phyloP scores from a whole-genome alignment of 2,329 filamentous ascomycete species.

The Chrysoporthe austroafricana region DNA sequence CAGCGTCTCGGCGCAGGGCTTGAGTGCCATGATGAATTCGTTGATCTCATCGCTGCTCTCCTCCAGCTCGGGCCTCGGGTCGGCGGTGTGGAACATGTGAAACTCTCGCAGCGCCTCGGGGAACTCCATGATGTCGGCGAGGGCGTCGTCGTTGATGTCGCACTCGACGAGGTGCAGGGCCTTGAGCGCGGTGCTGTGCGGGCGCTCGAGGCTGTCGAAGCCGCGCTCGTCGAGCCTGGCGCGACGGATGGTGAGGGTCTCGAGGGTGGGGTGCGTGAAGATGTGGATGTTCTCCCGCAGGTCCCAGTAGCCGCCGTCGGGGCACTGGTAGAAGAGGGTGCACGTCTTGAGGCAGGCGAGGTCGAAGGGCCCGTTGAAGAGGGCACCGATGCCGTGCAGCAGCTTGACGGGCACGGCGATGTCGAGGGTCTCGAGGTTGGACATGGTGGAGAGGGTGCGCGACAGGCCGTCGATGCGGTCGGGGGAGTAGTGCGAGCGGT shows the following conservation, averaged over 20 bases:
- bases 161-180: conserved; percentile 52
- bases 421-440: conserved; percentile 51
- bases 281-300: conserved; percentile 57
- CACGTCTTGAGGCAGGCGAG: conserved; percentile 52
- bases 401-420: conserved; percentile 49
- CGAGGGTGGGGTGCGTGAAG: conserved; percentile 53
- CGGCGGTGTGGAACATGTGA: conserved; percentile 49
- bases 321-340: conserved; percentile 51
- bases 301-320: conserved; percentile 52
- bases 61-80: conserved; percentile 47
- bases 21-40: conserved; percentile 51
- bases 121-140: conserved; percentile 47
- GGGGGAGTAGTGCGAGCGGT: conserved; percentile 38
- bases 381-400: conserved; percentile 50
- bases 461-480: conserved; percentile 48
- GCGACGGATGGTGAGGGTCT: conserved; percentile 48
- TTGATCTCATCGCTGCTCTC: conserved; percentile 52
- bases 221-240: conserved; percentile 51
- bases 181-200: conserved; percentile 49
- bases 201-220: conserved; percentile 52
- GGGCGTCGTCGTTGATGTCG: conserved; percentile 52
- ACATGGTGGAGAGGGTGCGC: conserved; percentile 53
- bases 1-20: conserved; percentile 46
- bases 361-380: conserved; percentile 56
- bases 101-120: conserved; percentile 51